Evolutionary conservation across 2,329 filamentous ascomycete species (phyloP), one percentile per base, ranked within the genome.

Genomic region (Beauveria rudraprayagi): DNA sequence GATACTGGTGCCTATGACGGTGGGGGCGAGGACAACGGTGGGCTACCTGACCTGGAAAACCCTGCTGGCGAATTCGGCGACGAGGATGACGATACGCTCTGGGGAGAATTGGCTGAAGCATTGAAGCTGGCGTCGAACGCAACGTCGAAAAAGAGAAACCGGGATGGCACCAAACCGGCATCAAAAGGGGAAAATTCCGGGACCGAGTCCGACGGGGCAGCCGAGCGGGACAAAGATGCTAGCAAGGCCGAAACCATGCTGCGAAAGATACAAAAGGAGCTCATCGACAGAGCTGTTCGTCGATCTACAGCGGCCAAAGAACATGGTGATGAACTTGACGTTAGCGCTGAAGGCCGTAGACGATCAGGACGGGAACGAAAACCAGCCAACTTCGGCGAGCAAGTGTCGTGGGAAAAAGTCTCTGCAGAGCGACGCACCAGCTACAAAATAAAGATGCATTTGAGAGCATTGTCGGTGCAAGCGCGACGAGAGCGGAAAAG

Each of bases 271-370:
- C 53, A 61, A 19, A 40, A 61, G 37, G 41, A 56, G 60, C 60
- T 61, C 46, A 56, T 56, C 3, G 53, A 56, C 16, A 53, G 57
- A 24, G 57, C 57, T 34, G 44, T 60, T 46, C 57, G 50, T 30
- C 57, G 57, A 26, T 37, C 57, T n/a, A 58, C 46, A 19, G 19
- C 34, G 37, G 28, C 50, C 26, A 47, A 60, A 17, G 57, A 61
- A 40, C 46, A 51, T 6, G 44, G 28, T 3, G 48, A 61, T 16
- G 85, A 86, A 4, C 16, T 28, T 5, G 54, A 56, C 3, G 55
- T 63, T 63, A 67, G 56, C 40, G 48, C 56, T 11, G 60, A 52
- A 52, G 62, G 64, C 1, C 64, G 65, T 24, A 66, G 69, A 56
- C 66, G 66, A 16, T 70, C 69, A 44, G 67, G 67, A 6, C 67